Conservation (phyloP, 345 rosid genomes). For the Salix suchowensis region DNA sequence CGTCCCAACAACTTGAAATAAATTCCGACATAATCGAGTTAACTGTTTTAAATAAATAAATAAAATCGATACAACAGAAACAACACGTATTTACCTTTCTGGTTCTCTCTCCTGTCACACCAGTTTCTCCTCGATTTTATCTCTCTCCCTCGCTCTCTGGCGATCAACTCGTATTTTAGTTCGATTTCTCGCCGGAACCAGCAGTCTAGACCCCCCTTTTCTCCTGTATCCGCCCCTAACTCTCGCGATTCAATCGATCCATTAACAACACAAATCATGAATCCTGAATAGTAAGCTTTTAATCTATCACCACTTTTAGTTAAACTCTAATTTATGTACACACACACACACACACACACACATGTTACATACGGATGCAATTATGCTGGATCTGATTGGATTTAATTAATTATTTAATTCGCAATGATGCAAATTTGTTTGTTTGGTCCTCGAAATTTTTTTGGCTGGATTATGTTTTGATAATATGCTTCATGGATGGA, state of each 20-base stretch:
- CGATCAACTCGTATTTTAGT: slow-evolving; percentile 22
- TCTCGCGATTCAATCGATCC: slow-evolving; percentile 18
- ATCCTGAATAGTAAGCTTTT: slow-evolving; percentile 82
- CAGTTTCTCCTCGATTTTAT: neutral
- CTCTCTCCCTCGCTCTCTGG: slow-evolving; percentile 8
- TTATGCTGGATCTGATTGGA: slow-evolving; percentile 7
- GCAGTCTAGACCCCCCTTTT: neutral
- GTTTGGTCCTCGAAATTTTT: neutral
- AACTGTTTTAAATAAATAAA: neutral
- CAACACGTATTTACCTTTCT: neutral
- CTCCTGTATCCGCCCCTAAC: neutral
- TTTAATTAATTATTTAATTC: neutral
- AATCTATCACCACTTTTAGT: neutral
- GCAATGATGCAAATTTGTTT: neutral
- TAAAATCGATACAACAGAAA: neutral
- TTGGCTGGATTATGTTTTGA: neutral
- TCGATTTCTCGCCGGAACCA: slow-evolving; percentile 12
- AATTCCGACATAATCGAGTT: slow-evolving; percentile 18
- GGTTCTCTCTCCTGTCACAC: neutral
- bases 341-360: no score
- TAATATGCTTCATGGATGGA: neutral
- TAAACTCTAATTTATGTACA: neutral
- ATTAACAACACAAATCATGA: slow-evolving; percentile 43
- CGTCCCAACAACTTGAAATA: slow-evolving; percentile 23
- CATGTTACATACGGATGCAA: neutral